Evolutionary conservation across 129 eudicot genomes (phyloP).

Genomic region (Artemisia argyi): DNA sequence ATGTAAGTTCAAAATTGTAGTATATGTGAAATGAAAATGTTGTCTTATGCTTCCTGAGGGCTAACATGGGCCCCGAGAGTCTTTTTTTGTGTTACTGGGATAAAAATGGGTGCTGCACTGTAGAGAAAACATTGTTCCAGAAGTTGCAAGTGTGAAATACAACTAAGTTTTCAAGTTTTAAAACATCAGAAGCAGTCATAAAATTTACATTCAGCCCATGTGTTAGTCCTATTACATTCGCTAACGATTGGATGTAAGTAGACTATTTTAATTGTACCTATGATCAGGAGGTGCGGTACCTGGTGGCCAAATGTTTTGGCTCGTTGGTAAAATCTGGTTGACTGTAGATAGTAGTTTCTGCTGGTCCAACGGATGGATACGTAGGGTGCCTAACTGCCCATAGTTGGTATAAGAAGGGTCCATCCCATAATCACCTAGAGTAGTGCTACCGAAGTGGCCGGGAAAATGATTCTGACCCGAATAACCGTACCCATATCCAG

Average conservation of each 20-base stretch:
- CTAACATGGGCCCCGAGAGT: constrained; percentile 30
- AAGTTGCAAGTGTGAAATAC: constrained; percentile 28
- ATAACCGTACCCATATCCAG: not conserved
- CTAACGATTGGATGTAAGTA: not conserved
- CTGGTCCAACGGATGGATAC: constrained; percentile 1
- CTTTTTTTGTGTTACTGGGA: constrained; percentile 36
- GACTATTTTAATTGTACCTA: constrained; percentile 25
- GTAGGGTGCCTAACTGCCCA: not conserved
- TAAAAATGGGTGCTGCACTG: constrained; percentile 34
- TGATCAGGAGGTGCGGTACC: constrained; percentile 24
- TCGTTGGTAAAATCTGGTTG: constrained; percentile 20
- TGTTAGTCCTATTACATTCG: not conserved
- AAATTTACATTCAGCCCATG: not conserved
- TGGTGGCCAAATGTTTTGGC: constrained; percentile 19
- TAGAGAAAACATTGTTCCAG: constrained; percentile 27
- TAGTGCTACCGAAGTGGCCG: constrained; percentile 3
- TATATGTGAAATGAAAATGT: constrained; percentile 19
- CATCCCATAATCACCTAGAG: constrained; percentile 5
- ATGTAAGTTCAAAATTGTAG: constrained; percentile 19
- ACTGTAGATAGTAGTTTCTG: not conserved
- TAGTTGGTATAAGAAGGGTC: constrained; percentile 1
- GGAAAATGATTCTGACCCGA: constrained; percentile 10
- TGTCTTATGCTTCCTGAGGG: constrained; percentile 27
- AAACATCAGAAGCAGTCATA: not conserved
- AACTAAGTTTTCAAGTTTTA: constrained; percentile 16